Base-by-base conservation (phyloP, 129 eudicot species). In the carrot (Daucus carota) region DNA sequence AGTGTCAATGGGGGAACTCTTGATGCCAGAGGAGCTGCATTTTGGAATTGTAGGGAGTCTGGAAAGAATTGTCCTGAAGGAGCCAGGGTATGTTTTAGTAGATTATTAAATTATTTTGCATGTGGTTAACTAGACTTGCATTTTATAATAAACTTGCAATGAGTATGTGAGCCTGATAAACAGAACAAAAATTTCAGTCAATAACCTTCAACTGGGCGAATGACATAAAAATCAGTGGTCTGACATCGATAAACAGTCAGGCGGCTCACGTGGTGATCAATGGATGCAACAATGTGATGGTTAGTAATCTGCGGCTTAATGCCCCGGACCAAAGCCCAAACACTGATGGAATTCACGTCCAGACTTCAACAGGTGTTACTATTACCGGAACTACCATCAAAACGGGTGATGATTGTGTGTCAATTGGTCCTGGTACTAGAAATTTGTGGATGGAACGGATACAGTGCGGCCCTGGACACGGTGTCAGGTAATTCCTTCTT, bases 381-480 rank as follows among this genome's bases (percentile, higher is more conserved):
- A 87, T 92, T 5, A 60, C 74, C 36, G 73, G 79, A 41, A 76
- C 80, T 59, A 33, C 54, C 11, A 82, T 92, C 9, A 75, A 60
- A 77, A 87, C 92, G 0, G 96, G 97, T 3, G 97, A 92, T 33
- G 97, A 92, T 36, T 92, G 97, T 48, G 86, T 92, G 29, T 91
- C 97, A 10, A 46, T 92, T 16, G 97, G 97, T 4, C 97, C 97
- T 0, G 96, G 97, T 9, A 85, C 96, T 8, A 85, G 77, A 7
- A 89, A 87, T 59, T 34, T 92, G 67, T 89, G 88, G 96, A 86
- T 92, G 70, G 89, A 92, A 47, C 79, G 78, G 13, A 83, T 89
- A 29, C 81, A 83, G n/a, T 92, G 97, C 31, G 96, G 97, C 54
- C 96, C 97, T 6, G 97, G 97, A 18, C 96, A 92, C 15, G 96